phyloP scores from a whole-genome alignment of 805 yeast species.

The Saccharomycopsis microspora region DNA sequence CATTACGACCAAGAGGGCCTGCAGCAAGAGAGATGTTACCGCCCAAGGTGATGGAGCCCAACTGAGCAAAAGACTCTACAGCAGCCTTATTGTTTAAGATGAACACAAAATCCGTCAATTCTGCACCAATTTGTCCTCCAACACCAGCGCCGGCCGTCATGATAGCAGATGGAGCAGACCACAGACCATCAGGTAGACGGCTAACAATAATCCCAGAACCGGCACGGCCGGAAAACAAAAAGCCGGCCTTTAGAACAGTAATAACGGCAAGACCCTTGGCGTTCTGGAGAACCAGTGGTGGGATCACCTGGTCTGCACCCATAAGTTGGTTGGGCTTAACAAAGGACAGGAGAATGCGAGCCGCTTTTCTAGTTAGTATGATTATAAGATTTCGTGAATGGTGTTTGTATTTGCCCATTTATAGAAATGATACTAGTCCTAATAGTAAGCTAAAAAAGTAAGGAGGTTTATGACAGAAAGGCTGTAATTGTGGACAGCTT shows the following conservation, averaged over 20 bases:
- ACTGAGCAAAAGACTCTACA: conserved; percentile 86
- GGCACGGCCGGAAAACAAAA: conserved; percentile 90
- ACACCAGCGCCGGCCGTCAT: conserved; percentile 98
- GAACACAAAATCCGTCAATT: conserved; percentile 90
- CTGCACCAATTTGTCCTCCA: conserved; percentile 96
- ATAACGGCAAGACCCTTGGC: conserved; percentile 90
- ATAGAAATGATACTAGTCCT: too few species aligned
- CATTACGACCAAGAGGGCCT: conserved; percentile 94
- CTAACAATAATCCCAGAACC: conserved; percentile 96
- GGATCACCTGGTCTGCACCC: conserved; percentile 83
- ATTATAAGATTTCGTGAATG: too few species aligned
- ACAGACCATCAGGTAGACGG: conserved; percentile 82
- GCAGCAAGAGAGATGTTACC: conserved; percentile 94
- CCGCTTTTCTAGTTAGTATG: conserved; percentile 58
- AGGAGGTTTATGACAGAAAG: too few species aligned
- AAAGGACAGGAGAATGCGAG: conserved; percentile 79
- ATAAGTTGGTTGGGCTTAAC: conserved; percentile 89
- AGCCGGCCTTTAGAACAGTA: conserved; percentile 96
- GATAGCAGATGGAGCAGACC: conserved; percentile 98
- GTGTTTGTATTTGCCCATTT: too few species aligned
- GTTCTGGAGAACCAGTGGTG: conserved; percentile 73
- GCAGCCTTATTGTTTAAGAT: conserved; percentile 81
- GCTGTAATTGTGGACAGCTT: too few species aligned
- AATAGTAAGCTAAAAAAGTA: too few species aligned
- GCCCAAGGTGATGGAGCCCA: conserved; percentile 90